Evolutionary conservation across 2,329 filamentous ascomycete species (phyloP).

Genomic region (Trichoderma gracile): DNA sequence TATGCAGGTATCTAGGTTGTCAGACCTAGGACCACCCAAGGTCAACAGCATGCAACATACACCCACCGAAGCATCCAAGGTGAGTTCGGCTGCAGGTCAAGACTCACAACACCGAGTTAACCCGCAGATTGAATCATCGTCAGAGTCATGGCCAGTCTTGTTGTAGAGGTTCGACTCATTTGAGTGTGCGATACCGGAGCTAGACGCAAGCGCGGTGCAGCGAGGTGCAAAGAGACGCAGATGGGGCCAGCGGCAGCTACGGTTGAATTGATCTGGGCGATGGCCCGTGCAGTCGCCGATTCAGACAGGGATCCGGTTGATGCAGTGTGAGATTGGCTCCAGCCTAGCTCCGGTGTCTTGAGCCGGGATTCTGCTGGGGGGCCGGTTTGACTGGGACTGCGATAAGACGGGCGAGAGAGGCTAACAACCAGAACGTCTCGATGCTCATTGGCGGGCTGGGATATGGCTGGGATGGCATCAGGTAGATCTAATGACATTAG

Average conservation of each 20-base stretch:
- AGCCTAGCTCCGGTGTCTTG: neutral
- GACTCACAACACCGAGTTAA: neutral
- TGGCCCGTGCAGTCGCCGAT: constrained; percentile 19
- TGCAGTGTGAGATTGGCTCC: neutral
- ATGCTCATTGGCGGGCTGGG: neutral
- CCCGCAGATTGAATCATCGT: neutral
- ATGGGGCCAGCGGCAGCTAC: constrained; percentile 5
- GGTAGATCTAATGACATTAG: neutral
- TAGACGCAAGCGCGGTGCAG: neutral
- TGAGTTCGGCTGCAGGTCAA: too few relatives aligned
- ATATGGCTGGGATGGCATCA: neutral
- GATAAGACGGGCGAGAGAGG: neutral
- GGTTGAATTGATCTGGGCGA: constrained; percentile 1
- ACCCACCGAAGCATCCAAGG: too few relatives aligned
- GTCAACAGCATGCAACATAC: too few relatives aligned
- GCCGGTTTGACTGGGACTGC: too few relatives aligned
- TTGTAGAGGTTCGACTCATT: neutral
- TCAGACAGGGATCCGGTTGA: constrained; percentile 2
- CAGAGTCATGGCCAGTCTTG: neutral
- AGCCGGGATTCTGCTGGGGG: neutral
- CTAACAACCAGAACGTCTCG: neutral
- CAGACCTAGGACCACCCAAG: too few relatives aligned
- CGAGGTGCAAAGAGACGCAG: neutral
- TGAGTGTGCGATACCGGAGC: constrained; percentile 23
- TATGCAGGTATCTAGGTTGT: too few relatives aligned